Percentiles rank a stretch among this genome's conserved stretches.
Evolutionary conservation across 345 rosid species (phyloP).

Genomic region (Odontarrhena argentea): DNA sequence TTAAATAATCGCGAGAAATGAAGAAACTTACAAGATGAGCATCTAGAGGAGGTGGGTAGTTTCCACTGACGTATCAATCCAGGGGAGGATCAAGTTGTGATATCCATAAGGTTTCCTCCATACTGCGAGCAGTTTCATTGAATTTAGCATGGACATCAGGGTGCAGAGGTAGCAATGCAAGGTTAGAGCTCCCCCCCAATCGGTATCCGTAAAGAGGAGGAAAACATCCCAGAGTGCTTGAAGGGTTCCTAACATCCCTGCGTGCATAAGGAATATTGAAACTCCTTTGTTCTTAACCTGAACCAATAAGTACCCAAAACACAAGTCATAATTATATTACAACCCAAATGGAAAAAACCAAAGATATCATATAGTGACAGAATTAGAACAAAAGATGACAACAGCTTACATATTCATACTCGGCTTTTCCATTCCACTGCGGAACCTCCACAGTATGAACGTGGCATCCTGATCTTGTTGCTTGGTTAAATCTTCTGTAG

Average conservation of each 20-base stretch:
- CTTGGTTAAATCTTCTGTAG: slow-evolving; percentile 42
- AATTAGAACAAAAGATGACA: slow-evolving; percentile 11
- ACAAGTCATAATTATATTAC: slow-evolving; percentile 22
- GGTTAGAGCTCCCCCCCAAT: slow-evolving; percentile 88
- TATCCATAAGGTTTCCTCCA: slow-evolving; percentile 93
- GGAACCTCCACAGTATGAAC: slow-evolving; percentile 79
- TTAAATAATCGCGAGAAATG: slow-evolving; percentile 37
- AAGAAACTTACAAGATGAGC: slow-evolving; percentile 71
- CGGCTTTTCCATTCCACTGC: slow-evolving; percentile 83
- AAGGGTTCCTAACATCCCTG: slow-evolving; percentile 96
- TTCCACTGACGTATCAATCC: slow-evolving; percentile 83
- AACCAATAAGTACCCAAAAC: slow-evolving; percentile 10
- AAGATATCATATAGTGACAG: background rate
- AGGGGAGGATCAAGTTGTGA: slow-evolving; percentile 95
- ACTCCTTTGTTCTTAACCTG: slow-evolving; percentile 90
- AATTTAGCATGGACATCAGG: slow-evolving; percentile 83
- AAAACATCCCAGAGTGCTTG: slow-evolving; percentile 94
- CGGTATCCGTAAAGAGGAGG: slow-evolving; percentile 88
- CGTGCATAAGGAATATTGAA: slow-evolving; percentile 96
- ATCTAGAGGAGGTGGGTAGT: slow-evolving; percentile 97
- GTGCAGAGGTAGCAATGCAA: slow-evolving; percentile 87
- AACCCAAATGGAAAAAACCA: background rate
- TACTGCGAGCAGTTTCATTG: slow-evolving; percentile 72
- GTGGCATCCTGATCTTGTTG: slow-evolving; percentile 32
- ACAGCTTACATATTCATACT: slow-evolving; percentile 80